Evolutionary conservation across 2,329 filamentous ascomycete genomes (phyloP).

Genomic region (Cytospora chrysosperma): DNA sequence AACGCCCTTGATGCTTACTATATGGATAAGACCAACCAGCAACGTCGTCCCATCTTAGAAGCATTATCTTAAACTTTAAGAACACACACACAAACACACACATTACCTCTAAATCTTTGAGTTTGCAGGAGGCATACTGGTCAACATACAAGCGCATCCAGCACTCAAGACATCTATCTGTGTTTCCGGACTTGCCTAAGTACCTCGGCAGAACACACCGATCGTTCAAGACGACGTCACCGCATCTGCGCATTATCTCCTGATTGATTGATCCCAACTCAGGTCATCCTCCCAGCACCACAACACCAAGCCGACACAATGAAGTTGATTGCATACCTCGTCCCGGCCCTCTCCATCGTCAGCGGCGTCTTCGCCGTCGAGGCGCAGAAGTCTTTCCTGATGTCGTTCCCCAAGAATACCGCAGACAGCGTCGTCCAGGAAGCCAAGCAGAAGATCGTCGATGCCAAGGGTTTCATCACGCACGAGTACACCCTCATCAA

Average conservation of each 20-base stretch:
- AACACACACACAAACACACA: neutral
- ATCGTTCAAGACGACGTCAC: neutral
- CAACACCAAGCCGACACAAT: slow-evolving; percentile 45
- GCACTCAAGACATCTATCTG: neutral
- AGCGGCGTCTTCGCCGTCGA: slow-evolving; percentile 63
- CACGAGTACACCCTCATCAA: slow-evolving; percentile 70
- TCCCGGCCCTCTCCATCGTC: slow-evolving; percentile 56
- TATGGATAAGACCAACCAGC: neutral
- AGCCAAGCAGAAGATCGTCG: slow-evolving; percentile 68
- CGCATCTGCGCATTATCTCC: neutral
- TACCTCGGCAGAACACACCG: neutral
- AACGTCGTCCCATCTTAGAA: neutral
- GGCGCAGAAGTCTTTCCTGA: slow-evolving; percentile 69
- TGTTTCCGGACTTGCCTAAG: neutral
- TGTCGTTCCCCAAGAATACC: slow-evolving; percentile 71
- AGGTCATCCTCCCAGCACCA: neutral
- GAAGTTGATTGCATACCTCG: slow-evolving; percentile 58
- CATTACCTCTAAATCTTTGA: neutral
- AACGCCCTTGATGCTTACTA: neutral
- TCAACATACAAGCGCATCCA: neutral
- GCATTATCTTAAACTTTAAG: neutral
- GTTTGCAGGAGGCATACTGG: neutral
- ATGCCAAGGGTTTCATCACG: slow-evolving; percentile 73
- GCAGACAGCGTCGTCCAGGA: slow-evolving; percentile 66
- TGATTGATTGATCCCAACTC: neutral